Evolutionary conservation across 2,329 filamentous ascomycete genomes (phyloP).

Genomic region (Cordyceps cicadae): DNA sequence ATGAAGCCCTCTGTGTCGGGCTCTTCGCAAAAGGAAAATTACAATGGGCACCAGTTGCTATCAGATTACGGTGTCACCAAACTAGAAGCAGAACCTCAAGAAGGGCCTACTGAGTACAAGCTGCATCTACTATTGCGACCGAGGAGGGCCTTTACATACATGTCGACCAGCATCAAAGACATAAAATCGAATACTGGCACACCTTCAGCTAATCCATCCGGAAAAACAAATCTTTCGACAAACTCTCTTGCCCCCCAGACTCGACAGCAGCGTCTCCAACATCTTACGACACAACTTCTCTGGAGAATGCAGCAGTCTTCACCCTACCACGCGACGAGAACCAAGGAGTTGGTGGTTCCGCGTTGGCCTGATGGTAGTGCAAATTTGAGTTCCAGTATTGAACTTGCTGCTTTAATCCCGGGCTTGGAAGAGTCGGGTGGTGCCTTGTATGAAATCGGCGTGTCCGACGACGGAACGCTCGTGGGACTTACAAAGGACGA

Average conservation of each 20-base stretch:
- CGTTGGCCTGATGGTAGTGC: slow-evolving; percentile 59
- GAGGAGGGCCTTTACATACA: slow-evolving; percentile 62
- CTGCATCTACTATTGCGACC: slow-evolving; percentile 78
- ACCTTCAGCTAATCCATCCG: slow-evolving; percentile 7
- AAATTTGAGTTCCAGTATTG: slow-evolving; percentile 37
- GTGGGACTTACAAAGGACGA: slow-evolving; percentile 85
- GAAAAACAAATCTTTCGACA: slow-evolving; percentile 17
- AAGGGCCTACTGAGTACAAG: slow-evolving; percentile 95
- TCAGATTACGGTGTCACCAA: slow-evolving; percentile 62
- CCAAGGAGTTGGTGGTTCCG: slow-evolving; percentile 66
- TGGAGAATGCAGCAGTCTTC: slow-evolving; percentile 95
- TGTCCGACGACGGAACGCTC: slow-evolving; percentile 87
- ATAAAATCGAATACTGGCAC: background rate
- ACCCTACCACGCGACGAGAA: slow-evolving; percentile 76
- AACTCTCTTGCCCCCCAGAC: slow-evolving; percentile 49
- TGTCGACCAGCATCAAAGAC: slow-evolving; percentile 47
- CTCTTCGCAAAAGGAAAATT: background rate
- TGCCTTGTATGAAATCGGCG: slow-evolving; percentile 91
- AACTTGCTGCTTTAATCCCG: slow-evolving; percentile 54
- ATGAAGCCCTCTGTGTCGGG: background rate
- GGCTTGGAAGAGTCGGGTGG: slow-evolving; percentile 89
- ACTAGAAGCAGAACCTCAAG: slow-evolving; percentile 82
- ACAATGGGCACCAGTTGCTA: slow-evolving; percentile 30
- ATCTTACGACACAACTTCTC: slow-evolving; percentile 87
- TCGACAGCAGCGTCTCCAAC: slow-evolving; percentile 76